Base-by-base conservation (phyloP, 1,284 basidiomycete genomes). In the Termitomyces sp. region DNA sequence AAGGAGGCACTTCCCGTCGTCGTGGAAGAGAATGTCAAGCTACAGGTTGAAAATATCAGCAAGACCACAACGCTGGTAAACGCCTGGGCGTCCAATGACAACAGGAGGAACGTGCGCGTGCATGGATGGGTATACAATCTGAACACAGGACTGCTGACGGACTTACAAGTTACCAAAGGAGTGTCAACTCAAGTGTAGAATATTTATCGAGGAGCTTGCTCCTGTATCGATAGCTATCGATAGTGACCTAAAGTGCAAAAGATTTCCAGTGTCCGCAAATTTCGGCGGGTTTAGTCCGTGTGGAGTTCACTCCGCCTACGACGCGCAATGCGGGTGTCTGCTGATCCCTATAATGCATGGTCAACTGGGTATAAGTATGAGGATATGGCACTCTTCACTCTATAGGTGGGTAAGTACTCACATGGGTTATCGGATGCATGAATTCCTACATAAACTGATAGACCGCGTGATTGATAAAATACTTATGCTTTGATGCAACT, bases 51-150 rank as follows among this genome's bases (percentile, higher is more conserved):
- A 57, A 89, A 90, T 66, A 74, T 97, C 26, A 79, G 79, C 57
- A 72, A 79, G 53, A 77, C 83, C 21, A 74, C 81, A 38, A 79
- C 85, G 3, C 80, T 98, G 50, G 67, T 72, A 61, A 69, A 80
- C 52, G 90, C 89, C 41, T 96, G 93, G 93, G 78, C 73, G 0
- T 75, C 74, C 38, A 70, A 66, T 50, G 72, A 65, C 34, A 68
- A 75, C 53, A 81, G 81, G 31, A 85, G 81, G 69, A 72, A 79
- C n/a, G 74, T 94, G 39, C 80, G 74, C 68, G 82, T 94, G 8
- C 91, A 95, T 64, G 92, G 92, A 2, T 92, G 88, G 88, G 81
- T 94, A 39, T 94, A 92, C 68, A 84, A 92, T 53, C 69, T 94
- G 55, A 80, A 75, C 50, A 80, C 76, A 9, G 93, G 92, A 8